phyloP scores from a whole-genome alignment of 164 flowering plant genomes.

The Protea cynaroides region DNA sequence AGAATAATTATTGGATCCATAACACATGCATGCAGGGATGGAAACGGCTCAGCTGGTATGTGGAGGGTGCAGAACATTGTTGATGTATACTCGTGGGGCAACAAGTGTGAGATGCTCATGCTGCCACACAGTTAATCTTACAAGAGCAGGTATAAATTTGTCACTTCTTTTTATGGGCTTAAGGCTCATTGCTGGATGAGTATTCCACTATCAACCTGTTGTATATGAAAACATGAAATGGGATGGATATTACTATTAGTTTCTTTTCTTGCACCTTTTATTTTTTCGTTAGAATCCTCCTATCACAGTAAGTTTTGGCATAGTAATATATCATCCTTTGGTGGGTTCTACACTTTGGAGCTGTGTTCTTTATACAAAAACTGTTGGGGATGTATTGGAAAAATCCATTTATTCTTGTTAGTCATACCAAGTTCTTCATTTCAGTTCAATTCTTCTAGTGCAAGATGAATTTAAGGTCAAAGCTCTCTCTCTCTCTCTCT shows the following conservation, averaged over 20 bases:
- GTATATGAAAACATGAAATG: not conserved
- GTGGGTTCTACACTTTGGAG: not conserved
- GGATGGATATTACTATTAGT: not conserved
- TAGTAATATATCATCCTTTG: not conserved
- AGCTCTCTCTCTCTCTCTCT: too few species aligned
- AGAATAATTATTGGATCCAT: constrained; percentile 1
- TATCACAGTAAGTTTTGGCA: not conserved
- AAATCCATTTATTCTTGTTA: too few species aligned
- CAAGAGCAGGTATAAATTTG: constrained; percentile 43
- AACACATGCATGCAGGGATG: constrained; percentile 40
- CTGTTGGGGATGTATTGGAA: too few species aligned
- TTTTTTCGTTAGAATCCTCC: not conserved
- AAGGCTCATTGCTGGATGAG: too few species aligned
- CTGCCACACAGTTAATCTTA: constrained; percentile 79
- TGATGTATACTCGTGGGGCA: constrained; percentile 92
- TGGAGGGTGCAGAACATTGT: constrained; percentile 82
- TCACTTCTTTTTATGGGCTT: not conserved
- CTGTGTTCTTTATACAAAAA: not conserved
- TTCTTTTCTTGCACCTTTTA: not conserved
- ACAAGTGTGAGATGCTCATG: constrained; percentile 96
- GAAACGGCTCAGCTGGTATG: constrained; percentile 90
- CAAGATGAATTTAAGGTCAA: too few species aligned
- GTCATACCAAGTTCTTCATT: too few species aligned
- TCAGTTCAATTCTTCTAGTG: too few species aligned
- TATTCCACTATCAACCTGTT: not conserved